A percentile compares a stretch with the other conserved stretches of the same genome.
These are phyloP conservation scores for Phytopythium ostracodes DNA, from an alignment of 352 stramenopile species.

Conservation along the genomic window DNA sequence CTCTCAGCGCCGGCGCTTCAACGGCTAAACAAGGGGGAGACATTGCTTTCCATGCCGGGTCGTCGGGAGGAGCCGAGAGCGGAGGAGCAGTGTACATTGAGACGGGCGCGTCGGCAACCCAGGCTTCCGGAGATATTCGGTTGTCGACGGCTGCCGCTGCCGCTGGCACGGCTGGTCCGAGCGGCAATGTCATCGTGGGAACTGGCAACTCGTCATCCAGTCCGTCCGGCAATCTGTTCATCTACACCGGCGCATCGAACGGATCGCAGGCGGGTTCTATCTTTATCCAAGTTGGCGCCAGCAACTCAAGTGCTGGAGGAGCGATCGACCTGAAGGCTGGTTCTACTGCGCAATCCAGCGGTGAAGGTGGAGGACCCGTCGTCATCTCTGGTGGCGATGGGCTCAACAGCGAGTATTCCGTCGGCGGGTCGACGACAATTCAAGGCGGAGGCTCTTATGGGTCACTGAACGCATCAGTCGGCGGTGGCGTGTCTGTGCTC, in stretches of 20 bases:
- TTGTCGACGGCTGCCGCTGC: constrained; percentile 35
- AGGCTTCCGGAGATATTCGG: constrained; percentile 41
- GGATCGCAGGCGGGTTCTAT: constrained; percentile 35
- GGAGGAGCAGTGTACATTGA: constrained; percentile 47
- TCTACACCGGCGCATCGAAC: constrained; percentile 38
- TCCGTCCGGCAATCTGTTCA: constrained; percentile 34
- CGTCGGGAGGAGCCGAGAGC: constrained; percentile 22
- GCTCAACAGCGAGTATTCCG: constrained; percentile 24
- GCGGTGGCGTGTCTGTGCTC: constrained; percentile 31
- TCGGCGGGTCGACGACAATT: constrained; percentile 40
- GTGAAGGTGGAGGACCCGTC: constrained; percentile 21
- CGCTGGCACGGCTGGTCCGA: constrained; percentile 26
- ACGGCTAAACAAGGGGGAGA: constrained; percentile 24
- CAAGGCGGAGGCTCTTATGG: constrained; percentile 36
- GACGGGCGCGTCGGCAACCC: constrained; percentile 31
- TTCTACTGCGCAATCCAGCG: constrained; percentile 25
- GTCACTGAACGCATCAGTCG: constrained; percentile 24
- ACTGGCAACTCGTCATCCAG: constrained; percentile 39
- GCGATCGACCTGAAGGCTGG: constrained; percentile 25
- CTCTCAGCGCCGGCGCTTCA: constrained; percentile 32
- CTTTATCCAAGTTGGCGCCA: constrained; percentile 29
- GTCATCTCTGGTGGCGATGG: constrained; percentile 24
- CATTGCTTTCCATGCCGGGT: constrained; percentile 29
- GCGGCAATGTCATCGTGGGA: constrained; percentile 44
- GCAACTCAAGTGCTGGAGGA: constrained; percentile 21